phyloP scores from a whole-genome alignment of 2,329 filamentous ascomycete genomes.

The Cordyceps cateniannulata region DNA sequence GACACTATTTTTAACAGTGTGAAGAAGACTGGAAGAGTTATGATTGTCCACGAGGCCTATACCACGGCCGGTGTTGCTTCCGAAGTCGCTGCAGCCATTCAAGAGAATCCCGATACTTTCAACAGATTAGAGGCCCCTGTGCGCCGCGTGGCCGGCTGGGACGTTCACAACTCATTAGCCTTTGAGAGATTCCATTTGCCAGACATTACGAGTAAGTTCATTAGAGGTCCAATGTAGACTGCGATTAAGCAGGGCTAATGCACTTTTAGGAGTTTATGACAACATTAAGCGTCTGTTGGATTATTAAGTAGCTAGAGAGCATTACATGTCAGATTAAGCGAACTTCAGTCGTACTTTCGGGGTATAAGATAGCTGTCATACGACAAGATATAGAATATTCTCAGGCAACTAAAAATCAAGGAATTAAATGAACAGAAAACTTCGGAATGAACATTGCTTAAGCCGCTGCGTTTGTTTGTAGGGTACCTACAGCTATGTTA shows the following conservation, averaged over 20 bases:
- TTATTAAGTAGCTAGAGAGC: constrained; percentile 52
- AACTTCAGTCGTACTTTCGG: too few relatives aligned
- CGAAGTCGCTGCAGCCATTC: constrained; percentile 81
- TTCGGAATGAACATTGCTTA: background rate
- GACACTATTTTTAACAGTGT: constrained; percentile 75
- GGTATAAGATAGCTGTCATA: too few relatives aligned
- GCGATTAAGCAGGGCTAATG: background rate
- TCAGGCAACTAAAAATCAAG: background rate
- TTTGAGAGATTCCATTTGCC: constrained; percentile 80
- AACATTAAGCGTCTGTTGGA: constrained; percentile 60
- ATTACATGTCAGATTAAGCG: too few relatives aligned
- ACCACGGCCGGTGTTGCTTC: constrained; percentile 84
- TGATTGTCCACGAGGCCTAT: constrained; percentile 91
- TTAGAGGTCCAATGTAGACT: background rate
- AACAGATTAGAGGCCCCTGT: constrained; percentile 79
- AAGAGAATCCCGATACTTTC: constrained; percentile 71
- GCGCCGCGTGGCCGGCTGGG: constrained; percentile 81
- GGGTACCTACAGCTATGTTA: too few relatives aligned
- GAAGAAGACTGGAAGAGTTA: constrained; percentile 74
- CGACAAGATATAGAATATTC: background rate
- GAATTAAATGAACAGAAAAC: background rate
- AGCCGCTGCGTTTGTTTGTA: background rate
- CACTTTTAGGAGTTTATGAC: constrained; percentile 58
- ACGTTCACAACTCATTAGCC: constrained; percentile 70
- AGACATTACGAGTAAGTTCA: constrained; percentile 73